A percentile compares a stretch with the other conserved stretches of the same genome.
phyloP scores from a whole-genome alignment of 1,284 basidiomycete genomes.

The Ustilago curta region DNA sequence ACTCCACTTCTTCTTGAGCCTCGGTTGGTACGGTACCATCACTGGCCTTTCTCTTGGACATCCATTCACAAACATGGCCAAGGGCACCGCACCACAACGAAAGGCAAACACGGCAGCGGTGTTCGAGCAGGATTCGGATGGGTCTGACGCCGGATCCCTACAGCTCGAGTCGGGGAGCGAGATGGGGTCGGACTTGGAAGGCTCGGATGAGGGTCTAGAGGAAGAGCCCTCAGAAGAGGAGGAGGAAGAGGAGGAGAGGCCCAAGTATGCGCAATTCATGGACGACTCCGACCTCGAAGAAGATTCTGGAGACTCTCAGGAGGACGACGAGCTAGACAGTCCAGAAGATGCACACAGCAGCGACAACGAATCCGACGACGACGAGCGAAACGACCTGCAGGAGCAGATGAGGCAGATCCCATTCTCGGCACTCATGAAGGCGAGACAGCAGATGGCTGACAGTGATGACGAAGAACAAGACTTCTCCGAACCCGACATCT shows the following conservation, averaged over 20 bases:
- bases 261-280: conserved; percentile 57
- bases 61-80: conserved; percentile 18
- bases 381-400: conserved; percentile 21
- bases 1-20: conserved; percentile 12
- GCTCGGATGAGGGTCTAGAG: conserved; percentile 2
- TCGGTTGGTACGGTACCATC: conserved; percentile 1
- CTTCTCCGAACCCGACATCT: conserved; percentile 30
- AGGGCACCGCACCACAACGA: background rate
- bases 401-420: conserved; percentile 57
- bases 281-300: conserved; percentile 65
- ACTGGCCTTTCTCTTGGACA: background rate
- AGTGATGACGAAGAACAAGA: conserved; percentile 31
- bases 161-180: conserved; percentile 31
- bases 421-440: conserved; percentile 75
- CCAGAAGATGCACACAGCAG: conserved; percentile 65
- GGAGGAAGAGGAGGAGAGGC: conserved; percentile 26
- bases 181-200: conserved; percentile 26
- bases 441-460: conserved; percentile 68
- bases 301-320: conserved; percentile 21
- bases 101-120: conserved; percentile 13
- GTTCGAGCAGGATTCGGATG: conserved; percentile 49
- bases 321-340: conserved; percentile 55
- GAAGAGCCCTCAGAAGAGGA: conserved; percentile 4
- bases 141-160: conserved; percentile 23
- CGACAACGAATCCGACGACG: conserved; percentile 29